These are phyloP conservation scores for Aspergillus fischeri DNA, from an alignment of 2,329 filamentous ascomycete genomes.

Conservation along the genomic window DNA sequence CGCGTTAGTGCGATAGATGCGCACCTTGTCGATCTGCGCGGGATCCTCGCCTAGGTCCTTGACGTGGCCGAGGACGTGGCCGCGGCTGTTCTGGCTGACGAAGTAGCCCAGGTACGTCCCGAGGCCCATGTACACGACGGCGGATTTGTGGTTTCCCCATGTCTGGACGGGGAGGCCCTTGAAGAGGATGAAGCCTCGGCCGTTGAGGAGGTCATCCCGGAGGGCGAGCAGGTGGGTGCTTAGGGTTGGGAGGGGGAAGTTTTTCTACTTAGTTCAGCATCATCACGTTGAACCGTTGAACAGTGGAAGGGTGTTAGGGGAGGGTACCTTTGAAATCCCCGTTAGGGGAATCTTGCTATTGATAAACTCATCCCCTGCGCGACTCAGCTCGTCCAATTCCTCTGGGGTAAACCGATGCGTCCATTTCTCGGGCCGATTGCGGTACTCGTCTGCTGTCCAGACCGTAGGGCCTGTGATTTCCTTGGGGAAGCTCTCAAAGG, in stretches of 20 bases:
- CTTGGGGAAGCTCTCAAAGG: slow-evolving; percentile 67
- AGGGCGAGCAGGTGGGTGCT: slow-evolving; percentile 52
- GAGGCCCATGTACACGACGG: slow-evolving; percentile 86
- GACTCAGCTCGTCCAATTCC: slow-evolving; percentile 64
- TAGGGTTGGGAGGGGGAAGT: slow-evolving; percentile 60
- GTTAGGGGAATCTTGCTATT: slow-evolving; percentile 62
- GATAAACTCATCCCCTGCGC: slow-evolving; percentile 66
- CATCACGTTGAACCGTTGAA: neutral
- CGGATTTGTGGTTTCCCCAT: slow-evolving; percentile 77
- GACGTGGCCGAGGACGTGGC: slow-evolving; percentile 83
- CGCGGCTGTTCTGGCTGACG: slow-evolving; percentile 77
- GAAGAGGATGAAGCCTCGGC: slow-evolving; percentile 86
- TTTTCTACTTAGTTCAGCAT: slow-evolving; percentile 35
- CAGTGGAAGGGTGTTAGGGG: neutral
- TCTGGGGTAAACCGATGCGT: slow-evolving; percentile 63
- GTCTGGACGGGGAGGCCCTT: slow-evolving; percentile 72
- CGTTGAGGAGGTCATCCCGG: slow-evolving; percentile 67
- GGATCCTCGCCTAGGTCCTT: slow-evolving; percentile 83
- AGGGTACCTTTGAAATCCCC: slow-evolving; percentile 58
- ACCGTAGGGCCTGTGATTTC: slow-evolving; percentile 68
- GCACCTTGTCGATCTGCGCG: slow-evolving; percentile 75
- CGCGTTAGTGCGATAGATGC: slow-evolving; percentile 86
- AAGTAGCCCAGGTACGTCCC: slow-evolving; percentile 84
- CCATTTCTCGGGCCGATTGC: slow-evolving; percentile 63
- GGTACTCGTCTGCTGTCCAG: slow-evolving; percentile 66